Evolutionary conservation across 331 rosid species (phyloP).

Genomic region (Ulmus americana): DNA sequence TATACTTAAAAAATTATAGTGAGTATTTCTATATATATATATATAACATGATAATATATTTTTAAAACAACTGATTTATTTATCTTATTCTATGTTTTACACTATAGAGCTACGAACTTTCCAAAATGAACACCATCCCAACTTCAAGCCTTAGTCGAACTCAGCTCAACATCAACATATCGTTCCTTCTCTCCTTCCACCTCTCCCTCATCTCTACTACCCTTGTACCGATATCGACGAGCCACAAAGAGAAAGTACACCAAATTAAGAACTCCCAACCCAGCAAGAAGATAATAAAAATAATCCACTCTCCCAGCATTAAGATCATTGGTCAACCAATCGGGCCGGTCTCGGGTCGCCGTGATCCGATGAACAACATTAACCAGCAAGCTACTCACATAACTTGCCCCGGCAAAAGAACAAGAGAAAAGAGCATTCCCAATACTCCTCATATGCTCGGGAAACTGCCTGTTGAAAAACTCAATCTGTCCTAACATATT

Average conservation of each 20-base stretch:
- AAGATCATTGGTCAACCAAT: slow-evolving; percentile 63
- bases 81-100: too few species aligned
- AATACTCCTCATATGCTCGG: slow-evolving; percentile 71
- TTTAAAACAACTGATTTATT: too few species aligned
- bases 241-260: slow-evolving; percentile 43
- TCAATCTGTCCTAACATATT: slow-evolving; percentile 58
- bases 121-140: background rate
- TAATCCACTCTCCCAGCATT: slow-evolving; percentile 62
- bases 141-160: slow-evolving; percentile 20
- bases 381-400: slow-evolving; percentile 43
- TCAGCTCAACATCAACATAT: slow-evolving; percentile 37
- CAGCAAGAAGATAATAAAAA: slow-evolving; percentile 55
- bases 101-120: too few species aligned
- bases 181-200: background rate
- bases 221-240: slow-evolving; percentile 48
- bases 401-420: slow-evolving; percentile 47
- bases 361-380: slow-evolving; percentile 36
- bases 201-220: background rate
- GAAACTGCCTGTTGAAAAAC: slow-evolving; percentile 61
- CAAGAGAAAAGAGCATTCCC: slow-evolving; percentile 57
- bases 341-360: slow-evolving; percentile 22
- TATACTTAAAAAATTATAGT: too few species aligned
- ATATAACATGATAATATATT: too few species aligned
- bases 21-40: too few species aligned
- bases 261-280: slow-evolving; percentile 40